Evolutionary conservation across 2,329 filamentous ascomycete genomes (phyloP).

Genomic region (Aureobasidium uvarum): DNA sequence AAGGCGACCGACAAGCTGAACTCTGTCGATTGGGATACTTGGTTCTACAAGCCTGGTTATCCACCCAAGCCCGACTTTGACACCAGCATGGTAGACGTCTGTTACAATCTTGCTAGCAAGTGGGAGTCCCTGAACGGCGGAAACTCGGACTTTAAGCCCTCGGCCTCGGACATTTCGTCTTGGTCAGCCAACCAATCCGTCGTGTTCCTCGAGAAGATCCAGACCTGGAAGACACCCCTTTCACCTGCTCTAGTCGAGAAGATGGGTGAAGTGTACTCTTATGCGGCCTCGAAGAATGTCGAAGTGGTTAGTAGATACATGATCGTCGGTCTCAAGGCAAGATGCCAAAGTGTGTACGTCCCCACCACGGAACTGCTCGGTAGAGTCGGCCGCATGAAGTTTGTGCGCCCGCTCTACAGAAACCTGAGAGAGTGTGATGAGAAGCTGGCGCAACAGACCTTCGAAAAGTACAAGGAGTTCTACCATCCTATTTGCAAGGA

Average conservation of each 20-base stretch:
- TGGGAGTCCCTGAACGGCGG: slow-evolving; percentile 62
- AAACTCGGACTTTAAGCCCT: slow-evolving; percentile 56
- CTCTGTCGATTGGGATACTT: slow-evolving; percentile 79
- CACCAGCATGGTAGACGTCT: slow-evolving; percentile 79
- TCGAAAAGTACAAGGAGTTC: slow-evolving; percentile 83
- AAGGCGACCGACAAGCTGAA: slow-evolving; percentile 62
- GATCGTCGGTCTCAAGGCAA: slow-evolving; percentile 71
- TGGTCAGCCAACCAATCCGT: slow-evolving; percentile 87
- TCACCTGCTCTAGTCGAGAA: slow-evolving; percentile 63
- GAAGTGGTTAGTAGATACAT: slow-evolving; percentile 82
- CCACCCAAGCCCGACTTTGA: slow-evolving; percentile 91
- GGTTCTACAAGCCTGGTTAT: slow-evolving; percentile 84
- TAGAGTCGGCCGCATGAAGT: slow-evolving; percentile 92
- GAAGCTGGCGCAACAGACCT: slow-evolving; percentile 73
- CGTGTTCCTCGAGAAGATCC: slow-evolving; percentile 81
- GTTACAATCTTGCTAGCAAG: slow-evolving; percentile 76
- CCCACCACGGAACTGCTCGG: slow-evolving; percentile 74
- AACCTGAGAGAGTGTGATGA: slow-evolving; percentile 72
- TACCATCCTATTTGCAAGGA: slow-evolving; percentile 91
- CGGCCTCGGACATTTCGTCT: slow-evolving; percentile 63
- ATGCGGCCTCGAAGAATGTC: slow-evolving; percentile 74
- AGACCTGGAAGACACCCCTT: slow-evolving; percentile 65
- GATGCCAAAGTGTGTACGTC: slow-evolving; percentile 65
- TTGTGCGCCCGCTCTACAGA: slow-evolving; percentile 81
- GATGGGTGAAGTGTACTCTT: slow-evolving; percentile 73